A percentile compares a stretch with the other conserved stretches of the same genome.
phyloP scores from a whole-genome alignment of 169 alveolate species.

The Cardiosporidium cionae region DNA sequence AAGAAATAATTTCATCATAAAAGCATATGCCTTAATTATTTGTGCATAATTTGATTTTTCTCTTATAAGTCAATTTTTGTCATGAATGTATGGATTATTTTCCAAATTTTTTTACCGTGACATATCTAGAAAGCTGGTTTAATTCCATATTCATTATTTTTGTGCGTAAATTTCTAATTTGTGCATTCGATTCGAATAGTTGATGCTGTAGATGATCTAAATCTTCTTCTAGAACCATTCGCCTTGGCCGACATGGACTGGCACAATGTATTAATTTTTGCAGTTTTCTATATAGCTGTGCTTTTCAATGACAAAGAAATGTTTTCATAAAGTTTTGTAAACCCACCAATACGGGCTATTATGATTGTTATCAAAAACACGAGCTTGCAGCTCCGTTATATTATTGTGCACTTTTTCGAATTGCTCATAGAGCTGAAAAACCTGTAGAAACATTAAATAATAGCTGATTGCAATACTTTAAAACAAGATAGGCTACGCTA shows the following conservation, averaged over 20 bases:
- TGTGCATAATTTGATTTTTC: too few relatives aligned
- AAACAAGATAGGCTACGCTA: too few relatives aligned
- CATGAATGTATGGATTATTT: too few relatives aligned
- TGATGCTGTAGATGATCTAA: slow-evolving; percentile 6
- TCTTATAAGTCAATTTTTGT: too few relatives aligned
- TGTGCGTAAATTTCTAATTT: not conserved
- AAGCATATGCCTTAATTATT: too few relatives aligned
- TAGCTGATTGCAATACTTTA: too few relatives aligned
- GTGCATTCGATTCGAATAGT: not conserved
- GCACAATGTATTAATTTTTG: not conserved
- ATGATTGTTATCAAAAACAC: slow-evolving; percentile 5
- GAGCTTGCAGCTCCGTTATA: not conserved
- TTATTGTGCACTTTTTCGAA: not conserved
- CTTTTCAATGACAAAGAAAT: not conserved
- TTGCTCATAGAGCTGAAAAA: not conserved
- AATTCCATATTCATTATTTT: slow-evolving; percentile 8
- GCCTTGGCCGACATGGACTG: slow-evolving; percentile 29
- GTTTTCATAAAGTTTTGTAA: not conserved
- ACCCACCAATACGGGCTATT: slow-evolving; percentile 19
- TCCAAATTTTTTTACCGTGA: too few relatives aligned
- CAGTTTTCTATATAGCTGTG: not conserved
- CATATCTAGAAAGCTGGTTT: not conserved
- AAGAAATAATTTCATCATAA: too few relatives aligned
- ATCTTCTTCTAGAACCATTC: slow-evolving; percentile 19
- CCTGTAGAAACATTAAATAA: too few relatives aligned